Base-by-base conservation (phyloP, 2,329 filamentous ascomycete species). In the Albophoma yamanashiensis region DNA sequence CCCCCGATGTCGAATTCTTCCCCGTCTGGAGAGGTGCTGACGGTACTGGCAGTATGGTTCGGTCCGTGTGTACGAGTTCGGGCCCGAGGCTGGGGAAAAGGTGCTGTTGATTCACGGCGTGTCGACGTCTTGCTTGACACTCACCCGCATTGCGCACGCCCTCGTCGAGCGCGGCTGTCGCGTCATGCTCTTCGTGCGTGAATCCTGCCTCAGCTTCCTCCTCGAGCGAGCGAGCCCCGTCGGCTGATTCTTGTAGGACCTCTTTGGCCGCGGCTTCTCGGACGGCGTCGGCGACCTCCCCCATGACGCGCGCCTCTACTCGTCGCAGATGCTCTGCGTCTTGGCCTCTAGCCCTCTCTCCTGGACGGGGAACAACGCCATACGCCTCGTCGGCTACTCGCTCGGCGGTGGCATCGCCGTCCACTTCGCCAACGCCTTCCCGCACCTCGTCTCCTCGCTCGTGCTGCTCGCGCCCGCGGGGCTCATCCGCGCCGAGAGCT, bases 41-140 rank as follows among this genome's bases (percentile, higher is more conserved):
- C 45, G 3, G 3, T 22, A 34, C 15, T 47, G n/a, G 47, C 55
- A 83, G 68, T 92, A 91, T 70, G 91, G 91, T 57, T 85, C 79
- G 40, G 86, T 92, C 59, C 79, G 89, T 43, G 87, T 90, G 27
- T 94, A 94, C 70, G 91, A 95, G 76, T 95, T 88, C 75, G 91
- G 91, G 1, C 88, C 90, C 1, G 80, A 85, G 57, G 73, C 83
- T 59, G 91, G 91, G 9, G 80, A 82, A 55, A 92, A 89, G 67
- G 86, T 94, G 5, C 73, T 95, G 20, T 79, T 95, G 40, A 79
- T 96, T 11, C 91, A 95, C 70, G 91, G 91, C 53, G 93, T 95
- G 69, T 91, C 87, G 62, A 95, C 90, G 0, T 88, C 91, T 0
- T 91, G 88, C 71, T 82, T 92, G 66, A 86, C 89, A 1, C 78